A percentile compares a stretch with the other conserved stretches of the same genome.
These are phyloP conservation scores for Coemansia sp. DNA, from an alignment of 192 early-diverging fungal genomes.

Conservation along the genomic window DNA sequence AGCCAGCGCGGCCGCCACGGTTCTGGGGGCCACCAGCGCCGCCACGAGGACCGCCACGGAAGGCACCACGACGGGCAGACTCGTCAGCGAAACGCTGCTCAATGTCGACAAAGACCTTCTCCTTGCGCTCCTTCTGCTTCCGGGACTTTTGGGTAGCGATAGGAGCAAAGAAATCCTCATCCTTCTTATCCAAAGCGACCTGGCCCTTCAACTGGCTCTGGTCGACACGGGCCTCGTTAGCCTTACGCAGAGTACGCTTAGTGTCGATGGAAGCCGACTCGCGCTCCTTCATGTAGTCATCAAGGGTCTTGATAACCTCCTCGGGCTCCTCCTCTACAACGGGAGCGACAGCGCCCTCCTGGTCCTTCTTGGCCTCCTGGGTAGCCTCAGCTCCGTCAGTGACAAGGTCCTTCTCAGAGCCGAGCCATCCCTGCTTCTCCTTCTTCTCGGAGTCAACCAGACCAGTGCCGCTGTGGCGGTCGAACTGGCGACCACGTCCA, in stretches of 20 bases:
- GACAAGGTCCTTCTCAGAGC: constrained; percentile 43
- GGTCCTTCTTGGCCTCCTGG: constrained; percentile 48
- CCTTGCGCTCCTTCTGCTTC: constrained; percentile 71
- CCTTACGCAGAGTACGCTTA: constrained; percentile 70
- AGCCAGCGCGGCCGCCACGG: constrained; percentile 56
- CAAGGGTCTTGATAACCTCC: constrained; percentile 82
- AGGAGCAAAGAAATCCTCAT: constrained; percentile 76
- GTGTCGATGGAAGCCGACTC: constrained; percentile 61
- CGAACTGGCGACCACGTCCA: constrained; percentile 74
- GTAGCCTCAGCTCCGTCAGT: constrained; percentile 45
- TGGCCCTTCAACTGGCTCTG: constrained; percentile 81
- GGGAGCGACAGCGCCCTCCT: constrained; percentile 46
- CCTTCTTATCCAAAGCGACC: constrained; percentile 71
- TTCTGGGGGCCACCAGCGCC: constrained; percentile 42
- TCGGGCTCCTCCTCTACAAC: constrained; percentile 69
- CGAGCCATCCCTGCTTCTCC: constrained; percentile 84
- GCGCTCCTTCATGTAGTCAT: constrained; percentile 83
- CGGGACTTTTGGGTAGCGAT: constrained; percentile 58
- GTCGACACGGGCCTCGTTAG: constrained; percentile 85
- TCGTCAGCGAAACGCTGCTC: constrained; percentile 82
- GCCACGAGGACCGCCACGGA: constrained; percentile 56
- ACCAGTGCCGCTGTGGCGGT: constrained; percentile 85
- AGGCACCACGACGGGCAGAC: constrained; percentile 61
- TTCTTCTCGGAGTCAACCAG: constrained; percentile 88
- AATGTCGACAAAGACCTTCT: constrained; percentile 75